A percentile compares a stretch with the other conserved stretches of the same genome.
Evolutionary conservation across 257 asterid species (phyloP).

Genomic region (Solanum clarkiae): DNA sequence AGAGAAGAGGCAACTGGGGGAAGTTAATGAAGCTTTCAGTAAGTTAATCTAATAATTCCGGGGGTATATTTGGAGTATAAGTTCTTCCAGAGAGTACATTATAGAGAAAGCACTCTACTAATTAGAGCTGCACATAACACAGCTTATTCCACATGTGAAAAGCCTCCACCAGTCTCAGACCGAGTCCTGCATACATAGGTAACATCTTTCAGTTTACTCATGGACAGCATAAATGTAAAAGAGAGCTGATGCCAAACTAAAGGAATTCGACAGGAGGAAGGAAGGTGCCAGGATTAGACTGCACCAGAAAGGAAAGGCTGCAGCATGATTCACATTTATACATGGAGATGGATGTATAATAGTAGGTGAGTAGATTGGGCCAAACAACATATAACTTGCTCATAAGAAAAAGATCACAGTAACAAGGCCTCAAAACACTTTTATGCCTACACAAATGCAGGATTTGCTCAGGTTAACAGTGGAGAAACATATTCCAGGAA

Average conservation of each 20-base stretch:
- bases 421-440: not conserved
- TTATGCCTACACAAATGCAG: not conserved
- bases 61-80: not conserved
- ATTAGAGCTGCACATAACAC: not conserved
- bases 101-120: not conserved
- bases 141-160: constrained; percentile 55
- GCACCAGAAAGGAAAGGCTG: not conserved
- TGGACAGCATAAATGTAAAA: not conserved
- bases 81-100: not conserved
- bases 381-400: not conserved
- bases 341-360: not conserved
- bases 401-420: not conserved
- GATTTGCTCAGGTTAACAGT: not conserved
- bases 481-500: not conserved
- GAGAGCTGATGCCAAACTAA: not conserved
- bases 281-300: not conserved
- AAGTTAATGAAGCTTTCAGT: not conserved
- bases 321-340: not conserved
- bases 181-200: constrained; percentile 50
- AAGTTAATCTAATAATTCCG: not conserved
- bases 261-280: not conserved
- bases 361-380: not conserved
- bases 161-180: constrained; percentile 67
- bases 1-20: not conserved
- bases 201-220: not conserved